Evolutionary conservation across 2,329 filamentous ascomycete species (phyloP).

Genomic region (Pyricularia sp.): DNA sequence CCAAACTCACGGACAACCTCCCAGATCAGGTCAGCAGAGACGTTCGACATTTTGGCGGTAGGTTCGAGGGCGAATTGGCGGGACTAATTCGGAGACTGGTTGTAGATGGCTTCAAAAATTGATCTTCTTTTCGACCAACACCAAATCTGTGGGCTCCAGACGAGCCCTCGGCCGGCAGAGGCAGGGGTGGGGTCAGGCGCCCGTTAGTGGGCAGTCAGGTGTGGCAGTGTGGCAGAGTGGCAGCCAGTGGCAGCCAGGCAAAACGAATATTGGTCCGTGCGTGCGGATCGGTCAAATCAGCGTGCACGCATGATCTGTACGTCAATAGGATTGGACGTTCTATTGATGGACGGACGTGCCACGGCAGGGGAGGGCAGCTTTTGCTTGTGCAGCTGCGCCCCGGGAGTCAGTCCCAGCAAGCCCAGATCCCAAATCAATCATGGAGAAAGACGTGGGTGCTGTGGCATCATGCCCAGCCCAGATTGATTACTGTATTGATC

Average conservation of each 20-base stretch:
- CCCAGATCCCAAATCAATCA: background rate
- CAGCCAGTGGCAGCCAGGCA: background rate
- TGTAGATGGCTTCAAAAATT: conserved; percentile 1
- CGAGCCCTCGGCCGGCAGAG: conserved; percentile 9
- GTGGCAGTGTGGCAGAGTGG: background rate
- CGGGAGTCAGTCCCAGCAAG: too few species aligned
- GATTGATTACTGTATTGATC: background rate
- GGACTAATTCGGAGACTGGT: background rate
- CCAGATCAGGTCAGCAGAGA: conserved; percentile 91
- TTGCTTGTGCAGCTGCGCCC: background rate
- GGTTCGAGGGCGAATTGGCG: conserved; percentile 12
- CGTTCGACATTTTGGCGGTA: conserved; percentile 56
- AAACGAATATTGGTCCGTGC: background rate
- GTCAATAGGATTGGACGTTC: background rate
- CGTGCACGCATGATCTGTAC: background rate
- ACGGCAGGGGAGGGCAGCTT: background rate
- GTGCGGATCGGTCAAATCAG: background rate
- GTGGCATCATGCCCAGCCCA: background rate
- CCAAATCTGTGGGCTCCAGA: conserved; percentile 27
- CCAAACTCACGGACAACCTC: conserved; percentile 77
- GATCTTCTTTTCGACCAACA: conserved; percentile 1
- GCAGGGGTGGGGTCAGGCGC: background rate
- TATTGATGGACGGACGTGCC: background rate
- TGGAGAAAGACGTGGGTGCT: background rate
- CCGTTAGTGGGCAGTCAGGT: background rate